Evolutionary conservation across 768 basidiomycete genomes (phyloP).

Genomic region (Leccinellum luteum): DNA sequence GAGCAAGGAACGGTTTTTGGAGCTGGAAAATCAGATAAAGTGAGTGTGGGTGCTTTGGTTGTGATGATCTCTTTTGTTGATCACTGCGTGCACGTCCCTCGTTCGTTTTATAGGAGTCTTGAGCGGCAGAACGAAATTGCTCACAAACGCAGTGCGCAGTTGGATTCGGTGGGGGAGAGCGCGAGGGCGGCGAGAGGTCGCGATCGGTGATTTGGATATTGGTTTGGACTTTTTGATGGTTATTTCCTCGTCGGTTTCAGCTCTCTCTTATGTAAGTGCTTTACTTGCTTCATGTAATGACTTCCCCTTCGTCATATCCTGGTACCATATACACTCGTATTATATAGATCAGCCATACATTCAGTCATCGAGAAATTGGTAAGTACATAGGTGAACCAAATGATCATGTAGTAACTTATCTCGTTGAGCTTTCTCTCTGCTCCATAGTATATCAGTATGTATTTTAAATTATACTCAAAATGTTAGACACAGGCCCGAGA

Average conservation of each 20-base stretch:
- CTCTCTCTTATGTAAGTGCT: not conserved
- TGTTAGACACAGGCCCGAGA: no score
- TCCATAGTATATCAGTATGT: no score
- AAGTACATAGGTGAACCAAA: no score
- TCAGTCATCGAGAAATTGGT: no score
- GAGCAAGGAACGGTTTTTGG: conserved; percentile 77
- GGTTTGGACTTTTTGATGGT: not conserved
- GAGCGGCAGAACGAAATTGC: conserved; percentile 77
- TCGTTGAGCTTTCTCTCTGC: no score
- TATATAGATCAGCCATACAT: conserved; percentile 1
- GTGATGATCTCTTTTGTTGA: not conserved
- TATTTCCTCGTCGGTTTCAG: not conserved
- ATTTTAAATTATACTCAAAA: no score
- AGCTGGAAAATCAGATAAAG: conserved; percentile 74
- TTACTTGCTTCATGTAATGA: conserved; percentile 12
- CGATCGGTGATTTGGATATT: conserved; percentile 16
- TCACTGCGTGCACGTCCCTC: not conserved
- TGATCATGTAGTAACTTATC: no score
- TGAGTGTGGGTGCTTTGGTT: conserved; percentile 43
- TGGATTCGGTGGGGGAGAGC: conserved; percentile 33
- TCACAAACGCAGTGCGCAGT: conserved; percentile 58
- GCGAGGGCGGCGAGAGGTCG: conserved; percentile 19
- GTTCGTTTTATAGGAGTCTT: conserved; percentile 53
- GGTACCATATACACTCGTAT: conserved; percentile 16
- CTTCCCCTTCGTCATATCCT: no score